phyloP scores from a whole-genome alignment of 768 basidiomycete species.

The Pisolithus microcarpus region DNA sequence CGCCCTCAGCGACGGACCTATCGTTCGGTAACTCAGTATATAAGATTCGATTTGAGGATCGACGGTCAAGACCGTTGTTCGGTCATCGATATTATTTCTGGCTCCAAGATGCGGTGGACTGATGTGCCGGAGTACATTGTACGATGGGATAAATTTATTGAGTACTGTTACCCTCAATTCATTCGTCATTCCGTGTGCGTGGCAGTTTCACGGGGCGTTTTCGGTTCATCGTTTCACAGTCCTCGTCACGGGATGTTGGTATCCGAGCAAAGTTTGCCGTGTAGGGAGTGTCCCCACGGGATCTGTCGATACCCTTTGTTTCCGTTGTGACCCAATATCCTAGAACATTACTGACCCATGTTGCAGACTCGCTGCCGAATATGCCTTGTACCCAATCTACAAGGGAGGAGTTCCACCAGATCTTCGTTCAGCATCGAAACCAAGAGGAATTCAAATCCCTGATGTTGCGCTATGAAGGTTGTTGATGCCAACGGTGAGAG shows the following conservation, averaged over 20 bases:
- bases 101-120: conserved; percentile 90
- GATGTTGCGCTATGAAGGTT: conserved; percentile 86
- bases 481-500: conserved; percentile 81
- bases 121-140: conserved; percentile 97
- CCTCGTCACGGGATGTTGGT: background rate
- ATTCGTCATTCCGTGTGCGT: background rate
- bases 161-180: conserved; percentile 40
- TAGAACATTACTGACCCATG: conserved; percentile 9
- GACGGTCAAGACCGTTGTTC: conserved; percentile 54
- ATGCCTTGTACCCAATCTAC: conserved; percentile 66
- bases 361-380: conserved; percentile 74
- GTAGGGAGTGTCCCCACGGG: background rate
- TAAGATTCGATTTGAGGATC: conserved; percentile 77
- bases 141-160: conserved; percentile 87
- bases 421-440: conserved; percentile 76
- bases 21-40: conserved; percentile 91
- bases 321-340: background rate
- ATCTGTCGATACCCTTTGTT: background rate
- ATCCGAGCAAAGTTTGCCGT: background rate
- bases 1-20: conserved; percentile 58
- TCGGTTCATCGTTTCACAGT: background rate
- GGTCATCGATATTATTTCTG: conserved; percentile 95
- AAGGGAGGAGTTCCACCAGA: conserved; percentile 85
- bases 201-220: background rate
- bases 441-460: conserved; percentile 77